phyloP scores from a whole-genome alignment of 805 yeast species.

The Zygotorulaspora florentina region DNA sequence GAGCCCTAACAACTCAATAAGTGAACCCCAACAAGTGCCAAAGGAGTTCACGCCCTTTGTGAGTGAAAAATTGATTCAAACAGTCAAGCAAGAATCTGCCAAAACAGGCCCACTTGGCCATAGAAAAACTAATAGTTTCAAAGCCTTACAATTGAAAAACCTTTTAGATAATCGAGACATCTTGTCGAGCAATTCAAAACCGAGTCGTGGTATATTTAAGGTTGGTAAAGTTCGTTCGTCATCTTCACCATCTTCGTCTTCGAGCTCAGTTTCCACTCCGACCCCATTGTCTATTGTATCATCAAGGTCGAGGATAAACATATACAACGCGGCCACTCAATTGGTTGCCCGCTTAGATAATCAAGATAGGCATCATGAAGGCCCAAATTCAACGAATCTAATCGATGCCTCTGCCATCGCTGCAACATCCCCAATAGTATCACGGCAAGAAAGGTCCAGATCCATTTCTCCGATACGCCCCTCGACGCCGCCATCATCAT shows the following conservation, averaged over 20 bases:
- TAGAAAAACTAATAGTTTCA: constrained; percentile 36
- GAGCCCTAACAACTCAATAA: constrained; percentile 18
- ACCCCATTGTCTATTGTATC: constrained; percentile 2
- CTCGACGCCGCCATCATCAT: constrained; percentile 13
- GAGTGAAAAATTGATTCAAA: constrained; percentile 30
- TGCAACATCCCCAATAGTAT: neutral
- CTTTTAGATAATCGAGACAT: constrained; percentile 31
- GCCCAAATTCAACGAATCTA: constrained; percentile 9
- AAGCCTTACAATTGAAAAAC: constrained; percentile 34
- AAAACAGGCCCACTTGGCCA: constrained; percentile 16
- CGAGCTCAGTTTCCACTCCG: neutral
- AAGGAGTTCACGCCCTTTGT: constrained; percentile 24
- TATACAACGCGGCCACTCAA: constrained; percentile 17
- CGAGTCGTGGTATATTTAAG: constrained; percentile 12
- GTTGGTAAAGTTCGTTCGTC: constrained; percentile 7
- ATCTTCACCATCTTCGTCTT: constrained; percentile 3
- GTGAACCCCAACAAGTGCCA: constrained; percentile 1
- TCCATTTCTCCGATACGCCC: constrained; percentile 18
- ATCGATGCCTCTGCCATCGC: neutral
- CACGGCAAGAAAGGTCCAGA: constrained; percentile 10
- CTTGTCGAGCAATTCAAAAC: constrained; percentile 25
- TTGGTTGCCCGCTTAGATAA: constrained; percentile 18
- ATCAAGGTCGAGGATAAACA: constrained; percentile 8
- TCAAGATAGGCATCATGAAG: constrained; percentile 1
- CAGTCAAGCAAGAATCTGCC: constrained; percentile 22